Evolutionary conservation across 2,329 filamentous ascomycete genomes (phyloP).

Genomic region (Fusarium albosuccineum): DNA sequence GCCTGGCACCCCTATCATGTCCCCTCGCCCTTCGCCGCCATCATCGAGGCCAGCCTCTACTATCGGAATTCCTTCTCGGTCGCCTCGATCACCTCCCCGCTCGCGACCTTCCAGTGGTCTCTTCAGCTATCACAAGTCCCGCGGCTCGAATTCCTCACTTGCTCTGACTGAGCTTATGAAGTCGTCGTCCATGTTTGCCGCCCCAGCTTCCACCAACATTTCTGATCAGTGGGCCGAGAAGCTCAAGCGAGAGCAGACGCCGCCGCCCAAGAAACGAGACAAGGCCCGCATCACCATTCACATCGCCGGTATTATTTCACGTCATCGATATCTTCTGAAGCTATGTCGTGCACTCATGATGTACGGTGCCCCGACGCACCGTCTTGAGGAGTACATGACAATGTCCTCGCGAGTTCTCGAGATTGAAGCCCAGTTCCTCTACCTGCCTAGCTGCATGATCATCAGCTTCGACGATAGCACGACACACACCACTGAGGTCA

Average conservation of each 20-base stretch:
- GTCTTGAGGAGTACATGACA: conserved; percentile 90
- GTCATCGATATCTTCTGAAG: conserved; percentile 86
- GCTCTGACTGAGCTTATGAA: conserved; percentile 66
- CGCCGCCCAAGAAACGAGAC: conserved; percentile 53
- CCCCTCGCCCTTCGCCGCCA: conserved; percentile 58
- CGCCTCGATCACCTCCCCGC: conserved; percentile 49
- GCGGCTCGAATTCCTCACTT: conserved; percentile 57
- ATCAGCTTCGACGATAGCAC: conserved; percentile 85
- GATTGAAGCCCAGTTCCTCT: conserved; percentile 90
- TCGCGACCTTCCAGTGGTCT: conserved; percentile 56
- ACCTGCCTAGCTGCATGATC: conserved; percentile 93
- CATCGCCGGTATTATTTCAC: conserved; percentile 77
- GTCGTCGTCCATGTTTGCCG: conserved; percentile 66
- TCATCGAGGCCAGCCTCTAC: conserved; percentile 57
- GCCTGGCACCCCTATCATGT: conserved; percentile 56
- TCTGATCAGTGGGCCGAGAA: conserved; percentile 60
- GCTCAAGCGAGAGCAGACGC: conserved; percentile 54
- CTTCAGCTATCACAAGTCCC: conserved; percentile 58
- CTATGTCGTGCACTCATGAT: conserved; percentile 89
- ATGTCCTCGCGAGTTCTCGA: conserved; percentile 91
- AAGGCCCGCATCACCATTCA: conserved; percentile 65
- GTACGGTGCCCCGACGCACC: conserved; percentile 91
- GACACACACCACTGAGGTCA: conserved; percentile 84
- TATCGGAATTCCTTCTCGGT: conserved; percentile 47
- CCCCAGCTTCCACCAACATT: conserved; percentile 59